Base-by-base conservation (phyloP, 1,284 basidiomycete genomes). In the Marasmius tenuissimus region DNA sequence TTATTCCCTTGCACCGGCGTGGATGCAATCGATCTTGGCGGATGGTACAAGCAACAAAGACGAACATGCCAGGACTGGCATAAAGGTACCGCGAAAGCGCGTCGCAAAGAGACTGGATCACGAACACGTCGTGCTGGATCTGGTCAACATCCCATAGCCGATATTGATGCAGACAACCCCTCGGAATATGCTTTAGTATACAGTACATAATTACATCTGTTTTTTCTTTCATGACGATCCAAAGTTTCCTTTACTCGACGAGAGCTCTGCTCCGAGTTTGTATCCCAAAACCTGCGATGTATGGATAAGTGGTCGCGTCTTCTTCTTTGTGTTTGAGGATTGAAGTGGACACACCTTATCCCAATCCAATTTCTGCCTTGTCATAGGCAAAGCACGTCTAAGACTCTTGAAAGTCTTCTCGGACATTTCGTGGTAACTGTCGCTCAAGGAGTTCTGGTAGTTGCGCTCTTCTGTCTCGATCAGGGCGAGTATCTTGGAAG, bases 351-450 rank as follows among this genome's bases (percentile, higher is more conserved):
- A 50, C 61, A 93, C 93, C 82, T 91, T 94, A 66, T 96, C 94
- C 96, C 95, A 97, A 66, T 97, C 94, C 56, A 97, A 77, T 76
- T 96, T 96, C 72, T 94, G 92, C 67, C 93, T 84, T n/a, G 94
- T 97, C 71, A 97, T 81, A 0, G 96, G 96, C 62, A 98, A 75
- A 1, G 94, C 93, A 53, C 96, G 84, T 67, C 96, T 83, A 59
- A 98, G 80, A 9, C 91, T 88, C 74, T 93, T 93, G 84, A 97
- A 97, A 0, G 92, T 91, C 77, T 93, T 94, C 70, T 97, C 94
- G 52, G 91, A 85, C 85, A 98, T 89, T 66, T 92, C 87, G 38
- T 86, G 85, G 71, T 97, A 97, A 18, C 89, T 85, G 53, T 91
- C 89, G 67, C 87, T 91, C 63, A 97, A 73, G 33, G 90, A 87